These are phyloP conservation scores for Cucurbita argyrosperma DNA, from an alignment of 306 rosid genomes.

Conservation along the genomic window DNA sequence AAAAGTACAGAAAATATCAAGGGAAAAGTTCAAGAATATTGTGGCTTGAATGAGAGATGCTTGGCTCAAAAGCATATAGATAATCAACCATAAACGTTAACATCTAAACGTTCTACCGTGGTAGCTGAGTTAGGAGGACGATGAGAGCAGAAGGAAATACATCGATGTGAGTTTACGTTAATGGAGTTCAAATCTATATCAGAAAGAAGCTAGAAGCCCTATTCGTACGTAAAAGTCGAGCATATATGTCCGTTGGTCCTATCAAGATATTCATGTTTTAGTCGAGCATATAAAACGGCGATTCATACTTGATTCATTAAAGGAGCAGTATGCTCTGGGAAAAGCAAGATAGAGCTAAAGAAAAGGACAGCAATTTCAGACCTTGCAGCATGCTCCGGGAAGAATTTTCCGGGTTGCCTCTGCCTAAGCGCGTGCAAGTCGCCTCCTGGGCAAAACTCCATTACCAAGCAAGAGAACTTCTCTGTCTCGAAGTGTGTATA, in stretches of 20 bases:
- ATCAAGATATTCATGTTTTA: not conserved
- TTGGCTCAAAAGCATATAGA: not conserved
- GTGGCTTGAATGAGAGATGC: not conserved
- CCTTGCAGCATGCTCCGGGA: conserved; percentile 94
- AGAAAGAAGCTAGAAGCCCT: not conserved
- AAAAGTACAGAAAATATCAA: not conserved
- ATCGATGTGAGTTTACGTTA: too few relatives aligned
- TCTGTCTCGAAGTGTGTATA: conserved; percentile 78
- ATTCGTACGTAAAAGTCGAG: not conserved
- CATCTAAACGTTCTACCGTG: not conserved
- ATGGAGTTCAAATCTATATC: too few relatives aligned
- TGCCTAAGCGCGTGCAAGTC: conserved; percentile 85
- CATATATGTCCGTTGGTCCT: not conserved
- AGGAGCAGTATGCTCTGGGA: not conserved
- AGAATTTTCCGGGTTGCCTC: conserved; percentile 71
- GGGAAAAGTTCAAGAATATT: not conserved
- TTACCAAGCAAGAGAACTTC: conserved; percentile 68
- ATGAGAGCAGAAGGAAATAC: too few relatives aligned
- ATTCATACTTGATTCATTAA: too few relatives aligned
- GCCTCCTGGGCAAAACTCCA: conserved; percentile 97
- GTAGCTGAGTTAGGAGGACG: not conserved
- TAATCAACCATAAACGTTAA: not conserved
- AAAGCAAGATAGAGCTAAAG: not conserved
- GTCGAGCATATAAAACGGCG: not conserved
- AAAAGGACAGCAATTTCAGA: conserved; percentile 20